phyloP scores from a whole-genome alignment of 805 yeast genomes.

The Metschnikowia matae region DNA sequence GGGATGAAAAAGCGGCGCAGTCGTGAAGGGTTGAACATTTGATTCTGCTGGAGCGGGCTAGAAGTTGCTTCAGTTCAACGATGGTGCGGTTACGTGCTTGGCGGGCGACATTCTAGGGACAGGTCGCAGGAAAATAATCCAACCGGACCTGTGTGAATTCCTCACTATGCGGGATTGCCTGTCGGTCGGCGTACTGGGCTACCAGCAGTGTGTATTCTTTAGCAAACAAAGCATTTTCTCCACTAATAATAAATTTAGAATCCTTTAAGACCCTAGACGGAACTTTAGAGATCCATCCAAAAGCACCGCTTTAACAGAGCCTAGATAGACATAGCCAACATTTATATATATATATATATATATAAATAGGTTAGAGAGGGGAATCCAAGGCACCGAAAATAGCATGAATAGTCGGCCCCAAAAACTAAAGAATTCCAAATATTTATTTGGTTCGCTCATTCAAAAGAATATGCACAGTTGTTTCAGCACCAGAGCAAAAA shows the following conservation, averaged over 20 bases:
- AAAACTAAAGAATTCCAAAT: background rate
- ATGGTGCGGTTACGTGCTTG: slow-evolving; percentile 3
- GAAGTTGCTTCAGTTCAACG: background rate
- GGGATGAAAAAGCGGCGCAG: background rate
- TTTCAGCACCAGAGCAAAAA: background rate
- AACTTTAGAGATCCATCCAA: background rate
- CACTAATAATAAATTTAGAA: background rate
- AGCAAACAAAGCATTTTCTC: background rate
- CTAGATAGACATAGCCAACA: background rate
- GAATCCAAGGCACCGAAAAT: background rate
- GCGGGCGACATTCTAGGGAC: slow-evolving; percentile 4
- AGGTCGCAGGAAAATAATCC: slow-evolving; percentile 1
- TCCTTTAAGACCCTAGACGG: background rate
- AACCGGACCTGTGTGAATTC: background rate
- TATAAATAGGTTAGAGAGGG: background rate
- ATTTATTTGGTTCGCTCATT: background rate
- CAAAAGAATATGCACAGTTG: background rate
- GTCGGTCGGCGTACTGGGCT: background rate
- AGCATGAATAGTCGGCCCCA: background rate
- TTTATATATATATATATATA: too few species aligned
- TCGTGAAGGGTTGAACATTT: background rate
- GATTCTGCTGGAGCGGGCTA: background rate
- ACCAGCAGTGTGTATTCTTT: background rate
- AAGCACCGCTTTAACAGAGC: background rate
- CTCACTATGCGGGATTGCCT: background rate